Evolutionary conservation across 371 early-diverging fungal species (phyloP).

Genomic region (Mucor plumbeus): DNA sequence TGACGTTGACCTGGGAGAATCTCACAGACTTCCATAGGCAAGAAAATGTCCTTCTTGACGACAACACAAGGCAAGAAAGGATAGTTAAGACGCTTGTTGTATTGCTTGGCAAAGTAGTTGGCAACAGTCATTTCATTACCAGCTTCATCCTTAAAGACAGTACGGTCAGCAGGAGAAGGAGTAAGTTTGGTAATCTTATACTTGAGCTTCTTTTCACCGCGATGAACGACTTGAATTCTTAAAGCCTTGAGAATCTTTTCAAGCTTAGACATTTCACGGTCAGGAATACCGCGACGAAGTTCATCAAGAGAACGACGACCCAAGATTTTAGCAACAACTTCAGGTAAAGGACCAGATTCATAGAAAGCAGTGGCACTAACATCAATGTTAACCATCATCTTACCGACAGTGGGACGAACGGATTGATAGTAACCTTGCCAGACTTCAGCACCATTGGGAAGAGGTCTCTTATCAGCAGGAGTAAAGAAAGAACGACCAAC

Average conservation of each 20-base stretch:
- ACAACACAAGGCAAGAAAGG: conserved; percentile 91
- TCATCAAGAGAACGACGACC: conserved; percentile 66
- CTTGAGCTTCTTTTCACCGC: conserved; percentile 70
- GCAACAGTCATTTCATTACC: conserved; percentile 67
- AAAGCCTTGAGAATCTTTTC: conserved; percentile 78
- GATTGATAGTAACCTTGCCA: conserved; percentile 95
- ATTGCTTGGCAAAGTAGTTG: conserved; percentile 78
- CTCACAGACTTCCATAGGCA: conserved; percentile 94
- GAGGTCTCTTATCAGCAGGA: conserved; percentile 61
- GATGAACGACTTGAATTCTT: conserved; percentile 77
- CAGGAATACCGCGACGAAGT: conserved; percentile 66
- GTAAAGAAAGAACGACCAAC: conserved; percentile 93
- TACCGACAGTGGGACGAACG: conserved; percentile 76
- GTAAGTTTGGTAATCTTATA: conserved; percentile 77
- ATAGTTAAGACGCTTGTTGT: conserved; percentile 71
- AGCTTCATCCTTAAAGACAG: conserved; percentile 69
- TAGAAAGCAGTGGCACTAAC: conserved; percentile 90
- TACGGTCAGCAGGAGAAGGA: conserved; percentile 64
- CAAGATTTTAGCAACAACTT: conserved; percentile 72
- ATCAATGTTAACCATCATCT: conserved; percentile 86
- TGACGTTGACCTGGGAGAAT: conserved; percentile 85
- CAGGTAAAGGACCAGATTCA: conserved; percentile 70
- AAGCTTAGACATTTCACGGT: conserved; percentile 66
- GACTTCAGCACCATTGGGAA: conserved; percentile 85
- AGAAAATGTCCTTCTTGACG: conserved; percentile 62